Evolutionary conservation across 2,329 filamentous ascomycete species (phyloP).

Genomic region (Botrytis fabae): DNA sequence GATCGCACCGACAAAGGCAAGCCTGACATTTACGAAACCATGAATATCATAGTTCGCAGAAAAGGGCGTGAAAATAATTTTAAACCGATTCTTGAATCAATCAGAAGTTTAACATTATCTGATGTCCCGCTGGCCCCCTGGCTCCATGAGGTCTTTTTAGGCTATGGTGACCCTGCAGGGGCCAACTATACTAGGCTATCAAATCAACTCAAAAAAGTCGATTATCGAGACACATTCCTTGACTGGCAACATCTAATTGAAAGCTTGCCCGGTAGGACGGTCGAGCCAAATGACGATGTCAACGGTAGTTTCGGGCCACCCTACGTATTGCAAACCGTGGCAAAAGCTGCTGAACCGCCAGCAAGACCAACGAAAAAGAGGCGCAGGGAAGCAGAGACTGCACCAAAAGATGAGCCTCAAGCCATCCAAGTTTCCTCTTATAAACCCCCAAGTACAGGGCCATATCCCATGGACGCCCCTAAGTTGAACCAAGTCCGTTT

Average conservation of each 20-base stretch:
- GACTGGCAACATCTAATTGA: slow-evolving; percentile 94
- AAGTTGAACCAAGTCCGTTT: slow-evolving; percentile 84
- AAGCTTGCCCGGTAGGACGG: slow-evolving; percentile 81
- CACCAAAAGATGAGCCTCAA: slow-evolving; percentile 61
- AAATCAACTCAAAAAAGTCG: slow-evolving; percentile 74
- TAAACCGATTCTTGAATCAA: slow-evolving; percentile 87
- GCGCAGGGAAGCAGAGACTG: slow-evolving; percentile 72
- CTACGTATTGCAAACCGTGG: slow-evolving; percentile 74
- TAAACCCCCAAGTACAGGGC: slow-evolving; percentile 82
- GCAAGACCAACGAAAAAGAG: slow-evolving; percentile 76
- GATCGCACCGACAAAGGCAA: slow-evolving; percentile 65
- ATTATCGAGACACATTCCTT: slow-evolving; percentile 92
- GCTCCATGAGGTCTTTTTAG: slow-evolving; percentile 97
- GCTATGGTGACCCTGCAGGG: slow-evolving; percentile 87
- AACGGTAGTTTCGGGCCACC: slow-evolving; percentile 79
- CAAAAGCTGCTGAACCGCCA: slow-evolving; percentile 53
- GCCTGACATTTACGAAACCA: slow-evolving; percentile 74
- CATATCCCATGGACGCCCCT: slow-evolving; percentile 81
- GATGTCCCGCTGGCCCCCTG: slow-evolving; percentile 85
- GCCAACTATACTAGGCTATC: slow-evolving; percentile 82
- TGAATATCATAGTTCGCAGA: slow-evolving; percentile 84
- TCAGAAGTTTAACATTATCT: slow-evolving; percentile 80
- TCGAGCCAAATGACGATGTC: slow-evolving; percentile 74
- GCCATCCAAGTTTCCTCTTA: slow-evolving; percentile 85
- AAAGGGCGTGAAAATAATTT: slow-evolving; percentile 95